Conservation (phyloP, 2,329 filamentous ascomycete genomes). For the Fusarium paranaense region DNA sequence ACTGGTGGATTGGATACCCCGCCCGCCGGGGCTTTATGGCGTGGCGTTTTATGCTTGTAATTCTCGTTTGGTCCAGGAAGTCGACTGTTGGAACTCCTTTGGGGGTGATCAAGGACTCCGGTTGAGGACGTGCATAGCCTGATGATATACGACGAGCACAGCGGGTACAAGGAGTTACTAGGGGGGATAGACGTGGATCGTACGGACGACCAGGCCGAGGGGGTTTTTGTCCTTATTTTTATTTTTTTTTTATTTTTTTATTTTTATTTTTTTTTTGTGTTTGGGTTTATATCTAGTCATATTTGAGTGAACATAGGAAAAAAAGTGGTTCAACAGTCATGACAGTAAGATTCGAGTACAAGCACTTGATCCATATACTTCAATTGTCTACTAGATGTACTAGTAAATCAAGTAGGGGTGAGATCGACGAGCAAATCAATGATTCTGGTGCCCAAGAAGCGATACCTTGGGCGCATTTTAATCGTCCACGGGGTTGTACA, state of each 20-base stretch:
- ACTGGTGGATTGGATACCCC: slow-evolving; percentile 40
- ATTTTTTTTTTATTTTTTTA: background rate
- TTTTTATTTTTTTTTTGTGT: background rate
- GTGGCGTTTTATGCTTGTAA: slow-evolving; percentile 42
- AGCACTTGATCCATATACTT: background rate
- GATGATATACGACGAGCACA: background rate
- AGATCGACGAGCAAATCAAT: background rate
- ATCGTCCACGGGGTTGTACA: background rate
- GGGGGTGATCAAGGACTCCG: background rate
- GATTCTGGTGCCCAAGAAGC: background rate
- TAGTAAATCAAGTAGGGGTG: background rate
- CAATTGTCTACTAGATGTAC: background rate
- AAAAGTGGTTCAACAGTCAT: background rate
- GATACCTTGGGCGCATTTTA: background rate
- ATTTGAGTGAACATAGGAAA: background rate
- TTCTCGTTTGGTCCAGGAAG: slow-evolving; percentile 20
- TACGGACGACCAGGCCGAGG: background rate
- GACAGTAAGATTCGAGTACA: background rate
- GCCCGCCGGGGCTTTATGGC: slow-evolving; percentile 43
- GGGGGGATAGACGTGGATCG: background rate
- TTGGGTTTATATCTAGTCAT: background rate
- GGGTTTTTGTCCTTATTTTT: background rate
- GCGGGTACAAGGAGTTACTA: slow-evolving; percentile 14
- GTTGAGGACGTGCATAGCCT: background rate
- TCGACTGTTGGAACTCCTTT: slow-evolving; percentile 4